Evolutionary conservation across 2,329 filamentous ascomycete genomes (phyloP).

Genomic region (Trichoderma sp.): DNA sequence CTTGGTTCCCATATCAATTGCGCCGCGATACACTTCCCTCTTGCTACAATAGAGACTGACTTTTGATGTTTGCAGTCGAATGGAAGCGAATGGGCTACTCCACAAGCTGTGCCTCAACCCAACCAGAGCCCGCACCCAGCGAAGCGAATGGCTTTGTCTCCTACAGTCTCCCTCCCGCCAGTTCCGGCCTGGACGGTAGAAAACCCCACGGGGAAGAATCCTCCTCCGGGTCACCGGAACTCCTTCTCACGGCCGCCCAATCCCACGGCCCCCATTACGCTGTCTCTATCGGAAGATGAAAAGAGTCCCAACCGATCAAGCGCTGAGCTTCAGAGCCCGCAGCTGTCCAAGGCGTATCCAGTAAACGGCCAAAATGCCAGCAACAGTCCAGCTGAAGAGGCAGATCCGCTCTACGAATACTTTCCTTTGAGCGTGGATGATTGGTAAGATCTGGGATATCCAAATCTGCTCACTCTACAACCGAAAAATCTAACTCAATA

Average conservation of each 20-base stretch:
- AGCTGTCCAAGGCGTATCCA: conserved; percentile 47
- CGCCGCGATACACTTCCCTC: not conserved
- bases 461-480: not conserved
- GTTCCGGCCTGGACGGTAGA: conserved; percentile 56
- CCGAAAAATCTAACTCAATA: not conserved
- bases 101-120: conserved; percentile 44
- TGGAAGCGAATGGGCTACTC: conserved; percentile 51
- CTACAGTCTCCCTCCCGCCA: conserved; percentile 55
- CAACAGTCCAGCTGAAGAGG: conserved; percentile 72
- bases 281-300: conserved; percentile 65
- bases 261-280: conserved; percentile 49
- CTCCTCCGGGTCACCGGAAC: conserved; percentile 31
- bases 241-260: conserved; percentile 36
- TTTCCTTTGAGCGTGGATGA: conserved; percentile 90
- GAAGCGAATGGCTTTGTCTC: conserved; percentile 59
- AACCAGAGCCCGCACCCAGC: conserved; percentile 51
- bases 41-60: not conserved
- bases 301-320: conserved; percentile 57
- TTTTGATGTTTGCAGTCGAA: conserved; percentile 37
- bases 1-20: not conserved
- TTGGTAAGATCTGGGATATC: conserved; percentile 57
- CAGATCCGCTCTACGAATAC: conserved; percentile 89
- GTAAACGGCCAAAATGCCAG: conserved; percentile 46
- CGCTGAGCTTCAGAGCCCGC: conserved; percentile 57
- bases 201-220: conserved; percentile 34